Evolutionary conservation across 768 basidiomycete genomes (phyloP), one percentile per base, ranked within the genome.

Genomic region (Tricholomella constricta): DNA sequence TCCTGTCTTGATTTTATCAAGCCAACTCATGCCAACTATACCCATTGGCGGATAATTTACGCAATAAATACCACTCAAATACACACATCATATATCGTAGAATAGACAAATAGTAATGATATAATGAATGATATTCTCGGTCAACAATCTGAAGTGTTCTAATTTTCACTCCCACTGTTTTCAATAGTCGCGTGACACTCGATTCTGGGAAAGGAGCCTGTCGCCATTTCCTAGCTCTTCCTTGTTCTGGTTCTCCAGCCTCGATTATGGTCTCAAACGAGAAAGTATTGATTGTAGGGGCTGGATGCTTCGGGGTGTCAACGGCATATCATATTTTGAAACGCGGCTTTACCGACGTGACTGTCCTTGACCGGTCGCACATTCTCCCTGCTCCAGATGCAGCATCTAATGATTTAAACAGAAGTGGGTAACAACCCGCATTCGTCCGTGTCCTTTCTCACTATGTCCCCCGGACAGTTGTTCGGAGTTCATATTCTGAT

Each of bases 261-360:
- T n/a, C n/a, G n/a, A 57, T 53, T 55, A 38, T 45, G 5, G 35
- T 22, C 25, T 2, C 27, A 22, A 44, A 70, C 51, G 63, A 72
- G 60, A 70, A 67, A 45, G 72, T 86, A 40, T 62, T 93, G 47
- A 85, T 94, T 55, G 75, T 92, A 37, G 92, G 92, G 23, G 86
- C 89, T 35, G 92, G 92, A 4, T 85, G 85, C 58, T 95, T 95
- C 65, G 94, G 94, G 6, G 73, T 91, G 45, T 94, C 92, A 15
- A 89, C 94, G 0, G 94, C 93, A 1, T 79, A 84, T 59, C 84
- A 91, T 65, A 83, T 96, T 46, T 74, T 95, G 44, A 66, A 72
- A 49, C 73, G 85, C 54, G 87, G 89, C 15, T 94, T 85, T 69
- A 76, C 69, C 14, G 63, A 85, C 52, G 79, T 96, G 56, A 90